Percentiles rank a stretch among this genome's conserved stretches.
These are phyloP conservation scores for Brasilioporus rufonigricans DNA, from an alignment of 768 basidiomycete species.

Conservation along the genomic window DNA sequence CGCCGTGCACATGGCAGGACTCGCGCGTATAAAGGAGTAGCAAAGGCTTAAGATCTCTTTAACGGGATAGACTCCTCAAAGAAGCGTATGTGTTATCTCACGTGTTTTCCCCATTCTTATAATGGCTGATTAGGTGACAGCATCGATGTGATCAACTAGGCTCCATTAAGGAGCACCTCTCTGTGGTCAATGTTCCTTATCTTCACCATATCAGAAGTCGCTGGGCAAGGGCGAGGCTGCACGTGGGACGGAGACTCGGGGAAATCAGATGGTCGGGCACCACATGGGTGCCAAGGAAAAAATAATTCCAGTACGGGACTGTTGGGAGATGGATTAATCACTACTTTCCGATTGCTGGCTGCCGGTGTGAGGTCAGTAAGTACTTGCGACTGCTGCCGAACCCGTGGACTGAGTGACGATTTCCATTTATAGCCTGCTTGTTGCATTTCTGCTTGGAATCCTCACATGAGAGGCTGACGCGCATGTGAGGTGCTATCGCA, in stretches of 20 bases:
- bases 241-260: neutral
- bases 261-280: neutral
- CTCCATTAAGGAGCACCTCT: too few relatives aligned
- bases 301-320: neutral
- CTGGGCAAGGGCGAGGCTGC: too few relatives aligned
- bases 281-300: neutral
- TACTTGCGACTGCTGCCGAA: neutral
- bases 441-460: neutral
- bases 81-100: too few relatives aligned
- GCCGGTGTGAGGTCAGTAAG: neutral
- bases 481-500: conserved; percentile 1
- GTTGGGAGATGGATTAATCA: neutral
- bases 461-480: conserved; percentile 1
- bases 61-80: too few relatives aligned
- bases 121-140: too few relatives aligned
- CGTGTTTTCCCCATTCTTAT: too few relatives aligned
- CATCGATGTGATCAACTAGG: too few relatives aligned
- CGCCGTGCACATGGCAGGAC: too few relatives aligned
- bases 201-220: too few relatives aligned
- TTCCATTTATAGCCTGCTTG: conserved; percentile 1
- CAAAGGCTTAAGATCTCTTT: too few relatives aligned
- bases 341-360: neutral
- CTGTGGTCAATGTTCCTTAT: too few relatives aligned
- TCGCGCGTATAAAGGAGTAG: too few relatives aligned
- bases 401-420: neutral